Base-by-base conservation (phyloP, 2,329 filamentous ascomycete genomes). In the Trichoderma pleuroti region DNA sequence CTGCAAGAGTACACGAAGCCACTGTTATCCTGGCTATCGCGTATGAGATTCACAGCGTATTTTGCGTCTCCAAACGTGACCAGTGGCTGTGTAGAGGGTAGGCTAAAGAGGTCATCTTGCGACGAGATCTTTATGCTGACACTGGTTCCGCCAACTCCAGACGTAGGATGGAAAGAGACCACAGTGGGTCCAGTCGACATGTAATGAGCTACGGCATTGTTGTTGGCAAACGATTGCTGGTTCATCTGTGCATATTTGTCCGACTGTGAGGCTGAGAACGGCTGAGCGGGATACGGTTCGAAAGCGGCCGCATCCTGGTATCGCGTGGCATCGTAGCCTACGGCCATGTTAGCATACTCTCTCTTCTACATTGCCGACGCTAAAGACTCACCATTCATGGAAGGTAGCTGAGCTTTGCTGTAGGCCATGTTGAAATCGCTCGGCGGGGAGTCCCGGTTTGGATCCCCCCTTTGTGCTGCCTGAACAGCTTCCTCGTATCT, bases 21-120 rank as follows among this genome's bases (percentile, higher is more conserved):
- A 74, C 87, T 82, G 68, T 79, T 81, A 72, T 90, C 87, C 81
- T 84, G 88, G 74, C 81, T 85, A 78, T 83, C 82, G 59, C 88
- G 86, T 28, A 94, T 84, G 70, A 90, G 86, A 68, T 88, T 85
- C n/a, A 79, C 77, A 1, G 78, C 75, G 79, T 90, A 91, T 79
- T 90, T 90, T 76, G 92, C 88, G n/a, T 87, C 86, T n/a, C 93
- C 93, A 80, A 97, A 97, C 60, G 90, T 87, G 68, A 97, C 81
- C 73, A 83, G 90, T 76, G 93, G 90, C 64, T 85, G 84, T 68
- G 83, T 77, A 54, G 84, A 86, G 36, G 85, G 86, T 80, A 90
- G 87, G 70, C 81, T 78, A 73, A 86, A 81, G 72, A 97, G 82
- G 77, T 97, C 91, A 82, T 92, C 93, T 72, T 90, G 86, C 56